Base-by-base conservation (phyloP, 2,329 filamentous ascomycete genomes). In the Tricladium varicosporioides region DNA sequence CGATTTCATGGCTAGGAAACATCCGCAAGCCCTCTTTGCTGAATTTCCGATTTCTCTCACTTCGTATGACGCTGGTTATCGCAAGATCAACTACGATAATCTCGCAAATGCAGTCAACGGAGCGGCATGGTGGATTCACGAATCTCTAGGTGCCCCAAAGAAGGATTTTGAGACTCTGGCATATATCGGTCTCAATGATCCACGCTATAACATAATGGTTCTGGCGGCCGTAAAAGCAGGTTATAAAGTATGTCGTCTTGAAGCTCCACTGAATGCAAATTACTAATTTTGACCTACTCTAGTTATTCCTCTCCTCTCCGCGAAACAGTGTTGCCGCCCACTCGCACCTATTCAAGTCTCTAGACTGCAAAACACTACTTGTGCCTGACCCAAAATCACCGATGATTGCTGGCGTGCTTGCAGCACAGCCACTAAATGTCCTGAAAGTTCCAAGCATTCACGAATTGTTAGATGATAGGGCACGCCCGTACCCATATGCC, bases 171-270 rank as follows among this genome's bases (percentile, higher is more conserved):
- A 71, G 1, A 77, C 74, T 0, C 68, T 79, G 36, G 73, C 75
- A 2, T 79, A 77, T 62, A 73, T 78, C 53, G 77, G 76, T 0
- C 75, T 74, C n/a, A 71, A 51, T 57, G 44, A 59, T 40, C 15
- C 56, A 3, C 32, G 55, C 10, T 46, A 54, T 16, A 19, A 18
- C 32, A 15, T 42, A 5, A n/a, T 54, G 1, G 18, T 44, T 13
- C 33, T 56, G 10, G 72, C 63, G 0, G 67, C 64, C 48, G 63
- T 70, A 40, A 73, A 73, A 51, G 67, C 63, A 15, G 13, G 36
- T 13, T 40, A 40, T 10, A 40, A 40, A 40, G 36, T 40, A 40
- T 40, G 36, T n/a, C n/a, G n/a, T n/a, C n/a, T n/a, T n/a, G 11
- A 40, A 40, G 10, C 10, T 48, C 13, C 8, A 27, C 5, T 11